Evolutionary conservation across 768 basidiomycete species (phyloP).

Genomic region (Termitomyces sp.): DNA sequence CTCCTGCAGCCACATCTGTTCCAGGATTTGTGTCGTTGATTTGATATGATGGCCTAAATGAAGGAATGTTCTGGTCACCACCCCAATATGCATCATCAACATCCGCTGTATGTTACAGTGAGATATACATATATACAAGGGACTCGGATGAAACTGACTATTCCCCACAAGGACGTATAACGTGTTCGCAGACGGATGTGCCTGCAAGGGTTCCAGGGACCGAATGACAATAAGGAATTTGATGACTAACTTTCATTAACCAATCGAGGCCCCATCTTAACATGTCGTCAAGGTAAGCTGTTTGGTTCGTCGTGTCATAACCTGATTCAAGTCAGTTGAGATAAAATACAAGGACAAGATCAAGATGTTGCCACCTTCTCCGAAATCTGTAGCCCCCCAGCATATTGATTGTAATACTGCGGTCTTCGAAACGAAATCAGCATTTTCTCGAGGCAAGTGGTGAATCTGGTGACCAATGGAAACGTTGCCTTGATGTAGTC

Average conservation of each 20-base stretch:
- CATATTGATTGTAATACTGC: constrained; percentile 82
- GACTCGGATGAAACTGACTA: constrained; percentile 32
- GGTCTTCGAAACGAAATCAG: constrained; percentile 38
- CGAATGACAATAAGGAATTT: not conserved
- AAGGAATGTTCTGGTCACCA: constrained; percentile 75
- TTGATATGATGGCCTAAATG: constrained; percentile 69
- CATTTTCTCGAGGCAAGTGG: not conserved
- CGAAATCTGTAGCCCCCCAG: constrained; percentile 87
- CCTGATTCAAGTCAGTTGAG: constrained; percentile 27
- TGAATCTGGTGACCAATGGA: constrained; percentile 56
- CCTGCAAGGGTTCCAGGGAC: constrained; percentile 39
- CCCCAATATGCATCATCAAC: constrained; percentile 87
- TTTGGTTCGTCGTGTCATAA: constrained; percentile 84
- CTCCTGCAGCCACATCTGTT: constrained; percentile 83
- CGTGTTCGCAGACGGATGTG: constrained; percentile 69
- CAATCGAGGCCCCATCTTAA: constrained; percentile 90
- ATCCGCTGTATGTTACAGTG: constrained; percentile 33
- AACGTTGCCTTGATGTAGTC: constrained; percentile 90
- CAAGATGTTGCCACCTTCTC: constrained; percentile 48
- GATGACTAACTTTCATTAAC: constrained; percentile 73
- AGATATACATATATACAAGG: not conserved
- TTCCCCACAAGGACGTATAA: constrained; percentile 78
- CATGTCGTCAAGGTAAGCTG: constrained; percentile 87
- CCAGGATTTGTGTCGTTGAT: constrained; percentile 81
- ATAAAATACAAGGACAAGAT: not conserved